Conservation (phyloP, 495 filamentous ascomycete genomes). For the Neurospora discreta region DNA sequence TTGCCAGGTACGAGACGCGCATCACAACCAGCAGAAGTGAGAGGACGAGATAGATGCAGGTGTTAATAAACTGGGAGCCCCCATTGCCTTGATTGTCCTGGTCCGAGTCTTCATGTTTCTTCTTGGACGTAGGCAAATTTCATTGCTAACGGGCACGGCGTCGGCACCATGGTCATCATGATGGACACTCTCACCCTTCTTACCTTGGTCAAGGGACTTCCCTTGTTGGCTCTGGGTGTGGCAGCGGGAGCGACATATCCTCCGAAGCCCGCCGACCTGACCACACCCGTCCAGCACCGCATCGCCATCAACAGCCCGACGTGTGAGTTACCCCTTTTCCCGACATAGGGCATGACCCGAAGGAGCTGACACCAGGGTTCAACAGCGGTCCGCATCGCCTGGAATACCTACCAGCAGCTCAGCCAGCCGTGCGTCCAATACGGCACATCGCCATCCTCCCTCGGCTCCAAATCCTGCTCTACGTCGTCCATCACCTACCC, state of each 20-base stretch:
- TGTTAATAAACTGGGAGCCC: not conserved
- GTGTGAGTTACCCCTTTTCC: slow-evolving; percentile 23
- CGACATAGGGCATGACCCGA: not conserved
- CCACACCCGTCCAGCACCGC: slow-evolving; percentile 47
- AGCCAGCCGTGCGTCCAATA: slow-evolving; percentile 33
- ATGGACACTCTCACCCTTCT: not conserved
- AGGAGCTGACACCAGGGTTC: not conserved
- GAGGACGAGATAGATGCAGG: not conserved
- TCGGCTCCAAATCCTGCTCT: slow-evolving; percentile 25
- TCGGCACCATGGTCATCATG: not conserved
- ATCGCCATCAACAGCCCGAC: slow-evolving; percentile 45
- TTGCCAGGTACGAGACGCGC: not conserved
- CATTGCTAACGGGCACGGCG: not conserved
- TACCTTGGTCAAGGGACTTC: slow-evolving; percentile 19
- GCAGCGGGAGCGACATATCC: slow-evolving; percentile 39
- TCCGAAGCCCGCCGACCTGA: slow-evolving; percentile 39
- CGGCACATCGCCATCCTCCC: slow-evolving; percentile 21
- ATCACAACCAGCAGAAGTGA: not conserved
- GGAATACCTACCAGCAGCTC: slow-evolving; percentile 35
- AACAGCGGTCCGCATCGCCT: slow-evolving; percentile 44
- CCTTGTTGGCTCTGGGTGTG: slow-evolving; percentile 29
- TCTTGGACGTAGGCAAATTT: not conserved
- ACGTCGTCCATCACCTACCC: slow-evolving; percentile 27
- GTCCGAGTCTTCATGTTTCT: not conserved
- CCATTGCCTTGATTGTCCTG: not conserved